Evolutionary conservation across 2,329 filamentous ascomycete species (phyloP), one percentile per base, ranked within the genome.

Genomic region (Juglanconis sp.): DNA sequence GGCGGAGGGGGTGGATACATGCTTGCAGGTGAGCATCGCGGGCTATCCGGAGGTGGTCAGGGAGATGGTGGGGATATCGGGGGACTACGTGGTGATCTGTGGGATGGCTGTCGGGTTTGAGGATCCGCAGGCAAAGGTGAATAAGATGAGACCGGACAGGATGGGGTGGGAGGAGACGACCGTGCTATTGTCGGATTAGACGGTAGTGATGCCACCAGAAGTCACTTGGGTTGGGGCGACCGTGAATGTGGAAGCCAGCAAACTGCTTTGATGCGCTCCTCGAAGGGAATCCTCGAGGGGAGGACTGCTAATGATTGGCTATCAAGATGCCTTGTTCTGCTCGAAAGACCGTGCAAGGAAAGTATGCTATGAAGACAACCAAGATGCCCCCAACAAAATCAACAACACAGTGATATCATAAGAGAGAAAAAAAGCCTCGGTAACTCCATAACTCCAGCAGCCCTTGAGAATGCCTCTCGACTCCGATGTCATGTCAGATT

Each of bases 51-150:
- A 66, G 31, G 52, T 63, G 3, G 60, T 66, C 30, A 53, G 42
- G 15, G 31, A 17, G 0, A 56, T 49, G 46, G 56, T 66, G 13
- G 65, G 61, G 6, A 63, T 65, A 15, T 48, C 58, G 4, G 61
- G 60, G 5, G 50, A 59, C 4, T 49, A 67, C 51, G 17, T 51
- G 15, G 48, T 67, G 4, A 49, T 66, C 7, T 64, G 62, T 56
- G 63, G 63, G 6, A 49, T 66, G 30, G 51, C 65, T 2, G 32
- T 68, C 6, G 62, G 65, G 5, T 65, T 62, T 50, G 60, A 67
- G 54, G 63, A 68, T 53, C 30, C 2, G 1, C 17, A 11, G 9
- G 53, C 56, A 1, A 53, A 44, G 10, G 62, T 64, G 32, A 68
- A 67, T 46, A 40, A 9, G 15, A n/a, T 61, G 4, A 15, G 30